phyloP scores from a whole-genome alignment of 2,329 filamentous ascomycete species.

The Proliferodiscus dingleyae region DNA sequence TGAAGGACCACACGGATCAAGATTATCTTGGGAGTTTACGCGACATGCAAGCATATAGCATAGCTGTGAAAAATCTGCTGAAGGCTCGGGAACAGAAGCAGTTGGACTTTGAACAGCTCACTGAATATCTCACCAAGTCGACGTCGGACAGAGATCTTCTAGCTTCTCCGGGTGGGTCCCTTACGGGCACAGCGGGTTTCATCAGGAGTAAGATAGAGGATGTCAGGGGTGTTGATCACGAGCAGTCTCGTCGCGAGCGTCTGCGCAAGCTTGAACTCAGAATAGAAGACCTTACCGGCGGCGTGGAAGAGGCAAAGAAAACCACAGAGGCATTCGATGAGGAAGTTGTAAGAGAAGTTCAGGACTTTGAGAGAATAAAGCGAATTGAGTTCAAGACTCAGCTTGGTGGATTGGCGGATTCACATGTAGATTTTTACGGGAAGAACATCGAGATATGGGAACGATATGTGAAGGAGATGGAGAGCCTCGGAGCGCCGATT shows the following conservation, averaged over 20 bases:
- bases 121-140: slow-evolving; percentile 91
- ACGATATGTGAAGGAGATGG: slow-evolving; percentile 82
- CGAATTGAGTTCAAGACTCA: slow-evolving; percentile 85
- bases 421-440: slow-evolving; percentile 83
- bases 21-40: slow-evolving; percentile 89
- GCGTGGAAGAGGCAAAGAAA: slow-evolving; percentile 82
- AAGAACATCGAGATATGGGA: slow-evolving; percentile 82
- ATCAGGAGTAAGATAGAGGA: slow-evolving; percentile 94
- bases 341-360: slow-evolving; percentile 87
- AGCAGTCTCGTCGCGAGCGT: slow-evolving; percentile 81
- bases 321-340: slow-evolving; percentile 92
- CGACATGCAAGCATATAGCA: slow-evolving; percentile 93
- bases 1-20: slow-evolving; percentile 90
- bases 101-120: slow-evolving; percentile 92
- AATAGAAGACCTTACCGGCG: slow-evolving; percentile 84
- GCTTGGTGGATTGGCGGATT: slow-evolving; percentile 75
- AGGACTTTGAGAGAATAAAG: slow-evolving; percentile 96
- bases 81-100: slow-evolving; percentile 97
- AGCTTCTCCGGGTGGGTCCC: slow-evolving; percentile 55
- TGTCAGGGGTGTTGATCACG: slow-evolving; percentile 92
- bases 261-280: slow-evolving; percentile 85
- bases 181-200: slow-evolving; percentile 78
- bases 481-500: slow-evolving; percentile 51
- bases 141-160: slow-evolving; percentile 73
- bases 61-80: slow-evolving; percentile 79